These are phyloP conservation scores for Rhexocercosporidium sp. DNA, from an alignment of 2,329 filamentous ascomycete genomes.

Conservation along the genomic window DNA sequence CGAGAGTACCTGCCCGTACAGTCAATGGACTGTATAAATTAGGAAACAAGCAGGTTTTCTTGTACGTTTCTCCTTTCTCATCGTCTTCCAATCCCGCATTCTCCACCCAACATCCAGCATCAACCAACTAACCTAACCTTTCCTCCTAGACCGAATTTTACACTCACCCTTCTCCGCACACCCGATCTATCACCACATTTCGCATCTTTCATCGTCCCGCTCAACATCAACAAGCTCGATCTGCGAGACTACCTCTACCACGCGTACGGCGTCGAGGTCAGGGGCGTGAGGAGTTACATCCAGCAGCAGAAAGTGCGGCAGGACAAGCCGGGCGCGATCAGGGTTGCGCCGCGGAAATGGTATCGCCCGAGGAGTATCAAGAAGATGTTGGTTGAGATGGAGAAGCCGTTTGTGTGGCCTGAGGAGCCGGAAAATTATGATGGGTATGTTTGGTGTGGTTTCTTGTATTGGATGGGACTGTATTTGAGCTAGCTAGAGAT, in stretches of 20 bases:
- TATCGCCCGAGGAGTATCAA: constrained; percentile 78
- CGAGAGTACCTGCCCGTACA: constrained; percentile 16
- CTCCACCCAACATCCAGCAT: neutral
- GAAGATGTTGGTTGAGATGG: constrained; percentile 94
- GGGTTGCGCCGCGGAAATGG: constrained; percentile 57
- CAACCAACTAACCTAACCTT: neutral
- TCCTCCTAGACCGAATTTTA: constrained; percentile 73
- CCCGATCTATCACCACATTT: constrained; percentile 76
- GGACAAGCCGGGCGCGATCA: constrained; percentile 47
- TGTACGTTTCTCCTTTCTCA: constrained; percentile 50
- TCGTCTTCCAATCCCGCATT: neutral
- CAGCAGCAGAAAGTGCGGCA: constrained; percentile 69
- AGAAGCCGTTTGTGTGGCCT: constrained; percentile 88
- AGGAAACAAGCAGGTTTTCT: constrained; percentile 59
- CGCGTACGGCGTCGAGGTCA: constrained; percentile 77
- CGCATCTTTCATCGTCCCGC: constrained; percentile 88
- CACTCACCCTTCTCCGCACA: constrained; percentile 77
- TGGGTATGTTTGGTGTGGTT: constrained; percentile 50
- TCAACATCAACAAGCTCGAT: constrained; percentile 95
- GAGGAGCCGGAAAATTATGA: constrained; percentile 65
- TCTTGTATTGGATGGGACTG: neutral
- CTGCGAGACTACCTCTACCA: constrained; percentile 93
- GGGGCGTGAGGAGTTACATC: constrained; percentile 79
- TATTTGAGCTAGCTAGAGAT: too few species aligned
- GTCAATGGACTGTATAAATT: constrained; percentile 36